Conservation (phyloP, 768 basidiomycete species). For the Lactifluus rugatus region DNA sequence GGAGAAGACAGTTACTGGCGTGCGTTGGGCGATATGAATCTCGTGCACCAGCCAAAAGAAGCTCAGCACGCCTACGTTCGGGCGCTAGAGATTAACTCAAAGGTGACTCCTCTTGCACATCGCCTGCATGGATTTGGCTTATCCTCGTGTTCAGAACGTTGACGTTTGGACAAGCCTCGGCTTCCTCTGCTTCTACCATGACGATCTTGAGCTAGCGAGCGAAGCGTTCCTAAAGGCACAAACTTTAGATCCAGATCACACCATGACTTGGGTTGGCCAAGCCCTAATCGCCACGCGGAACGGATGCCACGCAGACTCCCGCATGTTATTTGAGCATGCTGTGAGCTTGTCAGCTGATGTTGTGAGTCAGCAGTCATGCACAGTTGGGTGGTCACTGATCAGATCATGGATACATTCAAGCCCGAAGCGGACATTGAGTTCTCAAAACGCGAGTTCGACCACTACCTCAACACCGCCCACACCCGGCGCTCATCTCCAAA, state of each 20-base stretch:
- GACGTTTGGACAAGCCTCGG: conserved; percentile 82
- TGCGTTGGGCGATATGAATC: conserved; percentile 66
- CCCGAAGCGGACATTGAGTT: conserved; percentile 76
- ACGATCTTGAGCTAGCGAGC: conserved; percentile 74
- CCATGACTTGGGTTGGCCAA: conserved; percentile 86
- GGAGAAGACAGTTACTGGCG: conserved; percentile 72
- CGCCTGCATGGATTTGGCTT: conserved; percentile 3
- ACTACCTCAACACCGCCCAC: conserved; percentile 24
- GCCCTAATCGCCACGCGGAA: conserved; percentile 56
- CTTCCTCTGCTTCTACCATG: conserved; percentile 70
- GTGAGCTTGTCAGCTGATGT: conserved; percentile 46
- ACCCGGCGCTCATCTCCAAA: conserved; percentile 28
- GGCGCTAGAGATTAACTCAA: conserved; percentile 76
- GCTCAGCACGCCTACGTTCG: conserved; percentile 91
- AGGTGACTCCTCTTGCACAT: conserved; percentile 38
- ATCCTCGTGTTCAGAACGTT: conserved; percentile 42
- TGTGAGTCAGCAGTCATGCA: conserved; percentile 32
- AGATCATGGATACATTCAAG: conserved; percentile 32
- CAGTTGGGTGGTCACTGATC: conserved; percentile 12
- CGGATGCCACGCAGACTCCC: conserved; percentile 51
- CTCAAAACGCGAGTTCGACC: conserved; percentile 48
- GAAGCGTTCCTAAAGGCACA: conserved; percentile 84
- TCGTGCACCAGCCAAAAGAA: conserved; percentile 53
- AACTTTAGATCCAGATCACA: conserved; percentile 83
- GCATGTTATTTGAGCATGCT: conserved; percentile 64